Evolutionary conservation across 305 asterid species (phyloP).

Genomic region (Galium porrigens): DNA sequence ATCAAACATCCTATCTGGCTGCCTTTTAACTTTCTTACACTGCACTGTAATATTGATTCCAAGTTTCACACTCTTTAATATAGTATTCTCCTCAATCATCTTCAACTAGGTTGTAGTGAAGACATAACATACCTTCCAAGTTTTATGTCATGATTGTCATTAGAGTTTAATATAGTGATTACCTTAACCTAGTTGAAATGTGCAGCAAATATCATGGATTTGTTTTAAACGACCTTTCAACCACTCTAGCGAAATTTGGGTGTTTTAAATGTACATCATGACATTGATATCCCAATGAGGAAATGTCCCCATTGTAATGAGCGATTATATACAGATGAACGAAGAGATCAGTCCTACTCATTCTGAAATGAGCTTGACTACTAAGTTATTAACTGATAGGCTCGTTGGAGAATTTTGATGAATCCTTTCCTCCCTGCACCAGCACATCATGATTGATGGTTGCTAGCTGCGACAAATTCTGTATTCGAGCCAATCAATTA

Average conservation of each 20-base stretch:
- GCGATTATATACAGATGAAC: not conserved
- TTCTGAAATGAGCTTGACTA: not conserved
- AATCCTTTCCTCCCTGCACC: constrained; percentile 51
- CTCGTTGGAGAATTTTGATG: constrained; percentile 34
- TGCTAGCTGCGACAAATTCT: constrained; percentile 87
- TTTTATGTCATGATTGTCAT: too few species aligned
- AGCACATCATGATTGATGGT: constrained; percentile 79
- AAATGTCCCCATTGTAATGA: not conserved
- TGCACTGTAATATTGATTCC: not conserved
- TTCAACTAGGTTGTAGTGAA: not conserved
- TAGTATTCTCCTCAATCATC: not conserved
- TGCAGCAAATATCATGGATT: not conserved
- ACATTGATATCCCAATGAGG: not conserved
- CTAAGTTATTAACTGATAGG: not conserved
- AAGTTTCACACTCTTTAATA: not conserved
- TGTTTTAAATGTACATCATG: not conserved
- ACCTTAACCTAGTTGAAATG: not conserved
- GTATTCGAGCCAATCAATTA: constrained; percentile 15
- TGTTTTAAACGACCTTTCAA: not conserved
- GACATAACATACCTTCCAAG: not conserved
- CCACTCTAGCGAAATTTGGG: not conserved
- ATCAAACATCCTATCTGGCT: not conserved
- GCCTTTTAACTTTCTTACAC: not conserved
- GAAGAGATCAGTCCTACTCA: not conserved
- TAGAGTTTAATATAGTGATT: not conserved